phyloP scores from a whole-genome alignment of 257 asterid species.

The Echites panduratus region DNA sequence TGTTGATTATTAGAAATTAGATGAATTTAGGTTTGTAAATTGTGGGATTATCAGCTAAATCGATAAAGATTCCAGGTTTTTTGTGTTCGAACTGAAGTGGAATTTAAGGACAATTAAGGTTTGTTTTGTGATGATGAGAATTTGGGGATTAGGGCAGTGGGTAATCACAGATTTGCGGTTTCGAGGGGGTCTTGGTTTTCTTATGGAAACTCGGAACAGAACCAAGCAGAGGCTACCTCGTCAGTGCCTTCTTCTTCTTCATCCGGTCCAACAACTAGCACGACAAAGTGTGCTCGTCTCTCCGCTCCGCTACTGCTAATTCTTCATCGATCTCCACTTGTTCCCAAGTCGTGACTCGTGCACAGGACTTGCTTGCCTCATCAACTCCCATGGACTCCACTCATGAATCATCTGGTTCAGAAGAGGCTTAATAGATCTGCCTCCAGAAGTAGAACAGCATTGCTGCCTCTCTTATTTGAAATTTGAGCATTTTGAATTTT shows the following conservation, averaged over 20 bases:
- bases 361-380: slow-evolving; percentile 26
- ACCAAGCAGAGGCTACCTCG: too few relatives aligned
- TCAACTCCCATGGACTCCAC: slow-evolving; percentile 67
- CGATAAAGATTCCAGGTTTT: slow-evolving; percentile 29
- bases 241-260: too few relatives aligned
- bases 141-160: slow-evolving; percentile 33
- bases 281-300: slow-evolving; percentile 74
- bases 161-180: slow-evolving; percentile 70
- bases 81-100: slow-evolving; percentile 14
- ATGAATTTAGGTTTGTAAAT: slow-evolving; percentile 16
- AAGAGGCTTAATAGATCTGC: too few relatives aligned
- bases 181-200: slow-evolving; percentile 55
- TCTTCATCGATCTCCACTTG: slow-evolving; percentile 55
- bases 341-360: slow-evolving; percentile 51
- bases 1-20: not conserved
- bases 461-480: too few relatives aligned
- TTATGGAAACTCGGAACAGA: slow-evolving; percentile 99
- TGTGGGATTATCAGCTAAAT: slow-evolving; percentile 26
- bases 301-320: slow-evolving; percentile 28
- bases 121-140: slow-evolving; percentile 32
- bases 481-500: too few relatives aligned
- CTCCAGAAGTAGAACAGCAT: too few relatives aligned
- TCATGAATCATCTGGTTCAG: slow-evolving; percentile 71
- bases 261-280: slow-evolving; percentile 40
- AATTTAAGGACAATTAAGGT: slow-evolving; percentile 33